Evolutionary conservation across 1,284 basidiomycete species (phyloP).

Genomic region (Inonotus hispidus): DNA sequence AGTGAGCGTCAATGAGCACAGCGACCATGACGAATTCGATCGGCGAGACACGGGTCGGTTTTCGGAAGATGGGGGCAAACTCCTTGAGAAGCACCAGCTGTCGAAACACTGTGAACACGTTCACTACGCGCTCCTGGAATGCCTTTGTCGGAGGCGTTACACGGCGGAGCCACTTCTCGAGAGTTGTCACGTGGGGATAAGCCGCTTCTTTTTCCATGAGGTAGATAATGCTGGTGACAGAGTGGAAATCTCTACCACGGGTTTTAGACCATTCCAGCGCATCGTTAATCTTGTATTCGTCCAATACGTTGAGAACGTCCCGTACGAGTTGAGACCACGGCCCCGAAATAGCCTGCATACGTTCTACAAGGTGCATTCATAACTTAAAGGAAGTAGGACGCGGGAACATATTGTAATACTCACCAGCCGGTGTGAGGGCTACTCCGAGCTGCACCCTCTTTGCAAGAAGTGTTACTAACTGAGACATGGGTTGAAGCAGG

Average conservation of each 20-base stretch:
- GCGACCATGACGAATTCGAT: constrained; percentile 70
- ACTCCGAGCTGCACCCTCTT: constrained; percentile 67
- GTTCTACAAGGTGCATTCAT: constrained; percentile 41
- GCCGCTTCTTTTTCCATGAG: constrained; percentile 50
- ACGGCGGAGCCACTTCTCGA: constrained; percentile 53
- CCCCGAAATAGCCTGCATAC: constrained; percentile 64
- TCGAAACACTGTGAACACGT: constrained; percentile 47
- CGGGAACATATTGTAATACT: constrained; percentile 9
- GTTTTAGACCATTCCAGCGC: constrained; percentile 56
- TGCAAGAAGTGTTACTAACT: background rate
- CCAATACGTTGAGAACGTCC: constrained; percentile 36
- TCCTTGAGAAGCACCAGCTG: constrained; percentile 39
- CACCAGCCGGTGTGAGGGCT: constrained; percentile 61
- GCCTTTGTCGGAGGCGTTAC: constrained; percentile 36
- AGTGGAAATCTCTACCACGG: constrained; percentile 66
- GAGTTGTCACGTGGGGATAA: constrained; percentile 45
- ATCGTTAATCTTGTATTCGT: constrained; percentile 24
- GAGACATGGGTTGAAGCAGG: background rate
- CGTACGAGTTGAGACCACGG: constrained; percentile 53
- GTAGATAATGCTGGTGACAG: constrained; percentile 58
- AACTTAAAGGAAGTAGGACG: constrained; percentile 2
- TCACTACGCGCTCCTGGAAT: constrained; percentile 47
- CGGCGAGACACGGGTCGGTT: constrained; percentile 55
- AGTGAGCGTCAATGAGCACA: constrained; percentile 35
- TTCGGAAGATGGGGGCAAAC: constrained; percentile 41